These are phyloP conservation scores for Ophiosphaerella herpotricha DNA, from an alignment of 2,329 filamentous ascomycete species.

Conservation along the genomic window DNA sequence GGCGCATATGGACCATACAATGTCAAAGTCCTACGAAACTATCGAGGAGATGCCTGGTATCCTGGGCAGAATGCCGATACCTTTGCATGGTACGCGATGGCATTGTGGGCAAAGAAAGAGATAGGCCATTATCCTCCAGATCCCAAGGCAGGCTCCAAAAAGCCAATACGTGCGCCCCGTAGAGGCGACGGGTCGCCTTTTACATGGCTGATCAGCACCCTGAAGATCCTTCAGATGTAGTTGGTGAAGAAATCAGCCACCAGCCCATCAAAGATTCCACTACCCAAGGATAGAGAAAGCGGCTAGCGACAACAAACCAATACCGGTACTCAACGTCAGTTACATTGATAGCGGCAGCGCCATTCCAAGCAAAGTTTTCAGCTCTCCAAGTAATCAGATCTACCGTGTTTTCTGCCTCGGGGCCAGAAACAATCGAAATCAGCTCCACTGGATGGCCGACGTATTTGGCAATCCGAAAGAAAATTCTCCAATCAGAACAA, in stretches of 20 bases:
- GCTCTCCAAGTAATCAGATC: background rate
- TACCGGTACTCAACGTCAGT: background rate
- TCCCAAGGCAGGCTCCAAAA: background rate
- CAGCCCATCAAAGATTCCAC: background rate
- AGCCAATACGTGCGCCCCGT: background rate
- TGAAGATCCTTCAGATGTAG: background rate
- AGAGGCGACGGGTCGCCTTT: background rate
- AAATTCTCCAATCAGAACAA: background rate
- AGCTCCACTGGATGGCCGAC: constrained; percentile 1
- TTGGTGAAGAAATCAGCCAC: background rate
- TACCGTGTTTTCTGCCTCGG: constrained; percentile 1
- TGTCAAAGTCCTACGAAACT: background rate
- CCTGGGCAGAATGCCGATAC: background rate
- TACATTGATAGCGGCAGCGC: background rate
- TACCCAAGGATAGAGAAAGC: background rate
- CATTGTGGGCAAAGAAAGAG: constrained; percentile 1
- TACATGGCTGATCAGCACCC: background rate
- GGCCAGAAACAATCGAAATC: background rate
- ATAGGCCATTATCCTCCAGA: constrained; percentile 1
- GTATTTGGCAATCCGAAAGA: constrained; percentile 1
- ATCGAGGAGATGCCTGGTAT: constrained; percentile 1
- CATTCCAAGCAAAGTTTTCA: background rate
- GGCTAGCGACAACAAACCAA: background rate
- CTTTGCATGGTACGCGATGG: constrained; percentile 2
- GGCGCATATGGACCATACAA: background rate